A percentile compares a stretch with the other conserved stretches of the same genome.
These are phyloP conservation scores for Reticulomyxa filosa DNA, from an alignment of 78 protist genomes.

Conservation along the genomic window DNA sequence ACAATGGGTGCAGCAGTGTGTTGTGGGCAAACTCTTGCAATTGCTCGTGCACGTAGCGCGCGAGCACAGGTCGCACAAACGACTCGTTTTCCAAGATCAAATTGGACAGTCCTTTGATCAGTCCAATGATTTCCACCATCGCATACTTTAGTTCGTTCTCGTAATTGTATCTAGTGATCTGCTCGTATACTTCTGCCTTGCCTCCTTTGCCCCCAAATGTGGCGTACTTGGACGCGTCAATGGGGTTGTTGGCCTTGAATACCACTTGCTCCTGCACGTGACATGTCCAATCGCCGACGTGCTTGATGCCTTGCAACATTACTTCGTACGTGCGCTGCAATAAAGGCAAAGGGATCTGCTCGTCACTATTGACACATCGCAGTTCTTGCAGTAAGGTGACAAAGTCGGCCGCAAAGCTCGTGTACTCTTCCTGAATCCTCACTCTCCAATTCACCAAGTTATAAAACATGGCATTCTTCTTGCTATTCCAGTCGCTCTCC, in stretches of 20 bases:
- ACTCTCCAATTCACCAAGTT: too few relatives aligned
- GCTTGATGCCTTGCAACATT: not conserved
- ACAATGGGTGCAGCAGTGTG: not conserved
- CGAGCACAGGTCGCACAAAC: not conserved
- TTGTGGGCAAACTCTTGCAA: not conserved
- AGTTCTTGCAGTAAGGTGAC: not conserved
- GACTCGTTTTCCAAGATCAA: not conserved
- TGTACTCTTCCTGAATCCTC: not conserved
- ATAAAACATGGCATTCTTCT: too few relatives aligned
- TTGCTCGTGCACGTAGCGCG: not conserved
- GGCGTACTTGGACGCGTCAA: not conserved
- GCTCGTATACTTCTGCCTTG: not conserved
- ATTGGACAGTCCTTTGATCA: constrained; percentile 1
- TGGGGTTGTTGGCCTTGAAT: not conserved
- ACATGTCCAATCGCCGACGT: not conserved
- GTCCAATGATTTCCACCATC: constrained; percentile 1
- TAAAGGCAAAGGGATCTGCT: not conserved
- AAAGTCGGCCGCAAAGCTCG: not conserved
- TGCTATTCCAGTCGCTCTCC: too few relatives aligned
- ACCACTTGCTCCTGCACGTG: not conserved
- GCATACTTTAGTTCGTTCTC: not conserved
- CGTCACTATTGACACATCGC: not conserved
- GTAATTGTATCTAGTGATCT: not conserved
- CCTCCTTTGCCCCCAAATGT: not conserved
- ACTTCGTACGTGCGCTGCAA: not conserved